Evolutionary conservation across 129 eudicot species (phyloP).

Genomic region (Gnaphalium uliginosum): DNA sequence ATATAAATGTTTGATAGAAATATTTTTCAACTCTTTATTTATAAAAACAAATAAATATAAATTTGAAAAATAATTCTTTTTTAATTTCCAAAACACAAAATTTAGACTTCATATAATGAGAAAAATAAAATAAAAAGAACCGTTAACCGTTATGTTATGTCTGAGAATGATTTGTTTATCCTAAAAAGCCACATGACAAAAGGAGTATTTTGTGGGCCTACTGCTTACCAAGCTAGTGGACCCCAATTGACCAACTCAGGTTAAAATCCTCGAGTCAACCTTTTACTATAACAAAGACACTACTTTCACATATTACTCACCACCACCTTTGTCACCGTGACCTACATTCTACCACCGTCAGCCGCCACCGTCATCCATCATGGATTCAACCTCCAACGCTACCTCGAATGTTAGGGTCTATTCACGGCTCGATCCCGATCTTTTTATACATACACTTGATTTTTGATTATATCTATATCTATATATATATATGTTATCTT

Average conservation of each 20-base stretch:
- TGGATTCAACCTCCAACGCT: slow-evolving; percentile 7
- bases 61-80: too few relatives aligned
- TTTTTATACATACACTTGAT: not conserved
- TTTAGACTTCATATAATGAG: too few relatives aligned
- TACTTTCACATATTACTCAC: not conserved
- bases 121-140: not conserved
- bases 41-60: too few relatives aligned
- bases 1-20: too few relatives aligned
- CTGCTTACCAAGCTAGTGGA: not conserved
- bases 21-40: too few relatives aligned
- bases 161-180: not conserved
- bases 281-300: not conserved
- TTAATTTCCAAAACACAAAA: too few relatives aligned
- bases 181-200: not conserved
- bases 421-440: not conserved
- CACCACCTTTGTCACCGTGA: not conserved
- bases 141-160: not conserved
- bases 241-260: not conserved
- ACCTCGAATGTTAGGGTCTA: not conserved
- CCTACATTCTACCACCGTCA: not conserved
- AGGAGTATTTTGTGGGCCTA: not conserved
- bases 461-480: not conserved
- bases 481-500: not conserved
- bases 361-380: not conserved
- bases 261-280: not conserved